Evolutionary conservation across 345 rosid genomes (phyloP).

Genomic region (Salix caprea): DNA sequence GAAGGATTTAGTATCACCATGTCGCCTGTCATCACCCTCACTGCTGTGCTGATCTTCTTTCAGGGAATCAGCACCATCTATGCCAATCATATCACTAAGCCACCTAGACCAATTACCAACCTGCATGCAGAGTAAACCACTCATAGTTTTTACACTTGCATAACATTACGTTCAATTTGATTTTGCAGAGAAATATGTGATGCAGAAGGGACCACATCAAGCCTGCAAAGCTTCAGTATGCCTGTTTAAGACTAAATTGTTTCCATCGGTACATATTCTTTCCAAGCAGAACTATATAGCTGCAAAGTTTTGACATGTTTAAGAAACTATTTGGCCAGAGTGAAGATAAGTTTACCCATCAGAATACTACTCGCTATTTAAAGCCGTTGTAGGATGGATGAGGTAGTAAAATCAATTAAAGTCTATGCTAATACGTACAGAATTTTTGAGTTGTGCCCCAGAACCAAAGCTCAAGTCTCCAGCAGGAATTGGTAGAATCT

Average conservation of each 20-base stretch:
- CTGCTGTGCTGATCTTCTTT: conserved; percentile 29
- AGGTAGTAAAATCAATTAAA: neutral
- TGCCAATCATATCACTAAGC: conserved; percentile 69
- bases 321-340: neutral
- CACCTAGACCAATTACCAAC: conserved; percentile 91
- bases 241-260: neutral
- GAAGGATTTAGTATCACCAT: conserved; percentile 44
- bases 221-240: neutral
- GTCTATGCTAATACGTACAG: conserved; percentile 38
- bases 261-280: neutral
- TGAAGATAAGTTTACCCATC: neutral
- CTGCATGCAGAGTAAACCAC: conserved; percentile 36
- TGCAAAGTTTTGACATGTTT: neutral
- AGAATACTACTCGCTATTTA: neutral
- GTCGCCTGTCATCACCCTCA: conserved; percentile 31
- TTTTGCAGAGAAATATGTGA: neutral
- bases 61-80: conserved; percentile 45
- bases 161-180: neutral
- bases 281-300: neutral
- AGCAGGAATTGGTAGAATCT: conserved; percentile 87
- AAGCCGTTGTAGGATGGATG: neutral
- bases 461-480: conserved; percentile 97
- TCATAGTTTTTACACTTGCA: neutral
- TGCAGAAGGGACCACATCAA: neutral
- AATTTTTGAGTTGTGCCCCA: conserved; percentile 93